Base-by-base conservation (phyloP, 1,284 basidiomycete species). In the Anthracocystis panici-leucophaei region DNA sequence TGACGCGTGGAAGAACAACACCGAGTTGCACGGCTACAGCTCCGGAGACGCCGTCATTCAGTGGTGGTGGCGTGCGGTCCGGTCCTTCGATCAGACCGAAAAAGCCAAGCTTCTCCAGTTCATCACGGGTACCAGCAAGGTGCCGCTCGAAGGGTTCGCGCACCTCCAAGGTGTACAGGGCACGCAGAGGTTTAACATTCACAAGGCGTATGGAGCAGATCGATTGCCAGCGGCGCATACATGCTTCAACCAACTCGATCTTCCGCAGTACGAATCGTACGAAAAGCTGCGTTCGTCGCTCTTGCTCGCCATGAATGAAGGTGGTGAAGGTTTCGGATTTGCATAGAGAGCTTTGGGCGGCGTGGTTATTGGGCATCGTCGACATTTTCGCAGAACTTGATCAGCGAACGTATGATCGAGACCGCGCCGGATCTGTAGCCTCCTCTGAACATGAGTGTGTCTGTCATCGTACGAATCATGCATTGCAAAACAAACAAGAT, bases 11-110 rank as follows among this genome's bases (percentile, higher is more conserved):
- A 92, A 95, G 76, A 93, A 94, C 50, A 93, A 95, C 25, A 96
- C 94, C 1, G 94, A 95, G 85, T 92, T 94, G 87, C 93, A 92
- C 76, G 93, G 93, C 49, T 93, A 93, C 84, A 76, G 31, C 38
- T 65, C 84, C n/a, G 85, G 85, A 14, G 96, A 99, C 86, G 93
- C 95, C 3, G 94, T 96, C 81, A 93, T 99, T 67, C 91, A 94
- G 35, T 99, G 96, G 95, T 98, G 95, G 92, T 99, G 97, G 97
- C 90, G 97, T 77, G 95, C 96, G 2, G 90, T 99, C 54, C 95
- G 98, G 85, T 95, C 93, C 14, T 98, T 98, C 88, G 95, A 94
- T 79, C 93, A 96, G 56, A 95, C 97, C 80, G 95, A 99, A 86
- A 90, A 95, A 65, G 95, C 95, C 20, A 96, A 97, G 85, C 78